A percentile compares a stretch with the other conserved stretches of the same genome.
These are phyloP conservation scores for Trichophyton mentagrophytes DNA, from an alignment of 2,329 filamentous ascomycete species.

Conservation along the genomic window DNA sequence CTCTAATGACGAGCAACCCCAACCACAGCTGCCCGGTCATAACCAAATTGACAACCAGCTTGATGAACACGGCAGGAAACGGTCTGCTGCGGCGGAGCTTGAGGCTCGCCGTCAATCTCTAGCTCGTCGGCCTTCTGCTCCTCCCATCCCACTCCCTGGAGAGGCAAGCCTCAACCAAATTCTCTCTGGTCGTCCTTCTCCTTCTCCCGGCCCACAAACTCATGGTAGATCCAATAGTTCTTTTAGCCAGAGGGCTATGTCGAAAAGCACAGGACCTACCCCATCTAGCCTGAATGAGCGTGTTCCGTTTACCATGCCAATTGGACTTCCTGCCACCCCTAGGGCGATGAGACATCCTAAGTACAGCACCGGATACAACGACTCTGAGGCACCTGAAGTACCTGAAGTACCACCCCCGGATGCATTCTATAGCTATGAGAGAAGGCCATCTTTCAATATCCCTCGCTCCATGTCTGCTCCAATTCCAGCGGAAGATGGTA, in stretches of 20 bases:
- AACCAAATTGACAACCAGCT: background rate
- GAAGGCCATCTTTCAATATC: conserved; percentile 19
- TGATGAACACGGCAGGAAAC: conserved; percentile 43
- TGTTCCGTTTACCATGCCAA: conserved; percentile 40
- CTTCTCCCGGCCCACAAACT: conserved; percentile 28
- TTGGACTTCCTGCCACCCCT: conserved; percentile 81
- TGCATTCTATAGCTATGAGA: conserved; percentile 3
- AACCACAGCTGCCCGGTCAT: background rate
- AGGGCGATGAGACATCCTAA: conserved; percentile 76
- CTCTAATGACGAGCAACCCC: background rate
- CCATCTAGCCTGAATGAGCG: conserved; percentile 30
- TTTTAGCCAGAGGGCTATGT: conserved; percentile 24
- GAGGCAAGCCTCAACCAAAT: conserved; percentile 24
- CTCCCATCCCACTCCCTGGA: conserved; percentile 63
- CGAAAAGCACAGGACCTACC: conserved; percentile 25
- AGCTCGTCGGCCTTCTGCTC: conserved; percentile 65
- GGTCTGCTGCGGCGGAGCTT: conserved; percentile 67
- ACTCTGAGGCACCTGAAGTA: conserved; percentile 43
- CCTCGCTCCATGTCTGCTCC: conserved; percentile 30
- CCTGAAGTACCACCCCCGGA: conserved; percentile 23
- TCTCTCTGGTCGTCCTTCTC: background rate
- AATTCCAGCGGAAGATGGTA: conserved; percentile 19
- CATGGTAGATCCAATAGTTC: conserved; percentile 26
- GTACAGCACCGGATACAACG: conserved; percentile 39
- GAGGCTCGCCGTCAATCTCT: conserved; percentile 79